Base-by-base conservation (phyloP, 176 grass and related monocot genomes). In the Avena sativa region DNA sequence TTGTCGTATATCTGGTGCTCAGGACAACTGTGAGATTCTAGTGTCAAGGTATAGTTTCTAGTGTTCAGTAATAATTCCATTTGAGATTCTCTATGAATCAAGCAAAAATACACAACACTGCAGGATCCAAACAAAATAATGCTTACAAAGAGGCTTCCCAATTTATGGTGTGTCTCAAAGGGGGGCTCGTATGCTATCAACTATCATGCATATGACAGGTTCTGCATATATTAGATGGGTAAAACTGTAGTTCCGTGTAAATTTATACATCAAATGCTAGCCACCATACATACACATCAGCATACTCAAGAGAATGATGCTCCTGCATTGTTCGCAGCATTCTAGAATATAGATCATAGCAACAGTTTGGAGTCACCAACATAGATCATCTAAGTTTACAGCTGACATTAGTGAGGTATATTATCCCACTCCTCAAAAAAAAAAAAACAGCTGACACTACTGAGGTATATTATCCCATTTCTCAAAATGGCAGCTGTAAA, bases 11-110 rank as follows among this genome's bases (percentile, higher is more conserved):
- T n/a, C 85, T 58, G 60, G 14, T 57, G 32, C 26, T 49, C 47
- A 28, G 14, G 40, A 55, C n/a, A 66, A 66, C 63, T 13, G 32
- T 43, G 40, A 43, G 40, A 43, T 43, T 43, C 40, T 43, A 43
- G 40, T 43, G 40, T 43, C 40, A 9, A 55, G 56, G 44, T 51
- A 70, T 9, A 70, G 14, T 44, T 70, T 46, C 36, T 58, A 71
- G 15, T 64, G 58, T 77, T 77, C 11, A 66, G 56, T 25, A 46
- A 32, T n/a, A 71, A 15, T 48, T 16, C n/a, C 36, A 14, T 23
- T 60, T 71, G 16, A 32, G 51, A 86, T 79, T 80, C 0, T 72
- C 76, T 62, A 43, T 21, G 77, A 60, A 86, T 72, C 40, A 87
- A 80, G 26, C 71, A 77, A 48, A 67, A 56, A 60, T 58, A 57